These are phyloP conservation scores for Torrubiellomyces zombiae DNA, from an alignment of 2,329 filamentous ascomycete genomes.

Conservation along the genomic window DNA sequence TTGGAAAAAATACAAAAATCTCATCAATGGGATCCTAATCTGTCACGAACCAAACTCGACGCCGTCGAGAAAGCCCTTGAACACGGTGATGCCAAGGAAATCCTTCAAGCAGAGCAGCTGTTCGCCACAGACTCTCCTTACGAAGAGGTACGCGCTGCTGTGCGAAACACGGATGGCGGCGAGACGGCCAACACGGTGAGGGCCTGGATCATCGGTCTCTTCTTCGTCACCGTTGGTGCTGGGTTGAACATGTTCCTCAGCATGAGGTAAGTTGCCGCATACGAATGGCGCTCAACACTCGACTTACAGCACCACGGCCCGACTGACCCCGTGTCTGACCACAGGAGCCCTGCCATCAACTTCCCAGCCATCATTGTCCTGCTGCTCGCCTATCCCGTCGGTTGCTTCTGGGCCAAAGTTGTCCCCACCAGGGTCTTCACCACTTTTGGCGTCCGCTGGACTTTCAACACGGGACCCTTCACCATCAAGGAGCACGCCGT, in stretches of 20 bases:
- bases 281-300: no score
- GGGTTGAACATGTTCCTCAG: conserved; percentile 29
- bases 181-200: conserved; percentile 17
- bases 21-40: conserved; percentile 19
- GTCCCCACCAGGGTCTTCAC: conserved; percentile 23
- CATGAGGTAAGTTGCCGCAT: conserved; percentile 19
- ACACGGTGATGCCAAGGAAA: conserved; percentile 14
- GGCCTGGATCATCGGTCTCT: conserved; percentile 25
- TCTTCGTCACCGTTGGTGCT: conserved; percentile 26
- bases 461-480: conserved; percentile 29
- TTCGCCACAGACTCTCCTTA: conserved; percentile 19
- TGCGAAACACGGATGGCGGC: conserved; percentile 23
- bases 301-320: neutral
- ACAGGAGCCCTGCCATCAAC: conserved; percentile 17
- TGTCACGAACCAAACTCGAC: conserved; percentile 16
- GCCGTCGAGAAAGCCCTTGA: conserved; percentile 14
- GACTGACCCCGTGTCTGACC: neutral
- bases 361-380: conserved; percentile 21
- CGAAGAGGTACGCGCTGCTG: conserved; percentile 9
- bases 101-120: conserved; percentile 13
- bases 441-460: conserved; percentile 23
- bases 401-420: conserved; percentile 23
- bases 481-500: conserved; percentile 16
- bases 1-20: conserved; percentile 14
- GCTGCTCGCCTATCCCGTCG: conserved; percentile 23